phyloP scores from a whole-genome alignment of 352 stramenopile genomes.

The Pythium rishiriense region DNA sequence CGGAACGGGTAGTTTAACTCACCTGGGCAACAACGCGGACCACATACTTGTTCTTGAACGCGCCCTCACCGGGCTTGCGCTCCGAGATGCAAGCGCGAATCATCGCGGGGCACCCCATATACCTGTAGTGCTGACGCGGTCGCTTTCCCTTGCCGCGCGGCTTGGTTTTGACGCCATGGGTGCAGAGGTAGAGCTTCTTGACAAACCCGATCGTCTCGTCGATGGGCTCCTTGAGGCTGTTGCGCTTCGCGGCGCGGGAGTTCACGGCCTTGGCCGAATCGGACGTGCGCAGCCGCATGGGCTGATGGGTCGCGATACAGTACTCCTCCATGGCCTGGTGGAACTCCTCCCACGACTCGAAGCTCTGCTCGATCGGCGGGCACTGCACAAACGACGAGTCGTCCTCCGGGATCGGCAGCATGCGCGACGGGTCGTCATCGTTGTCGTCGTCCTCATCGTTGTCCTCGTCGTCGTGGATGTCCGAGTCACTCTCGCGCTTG shows the following conservation, averaged over 20 bases:
- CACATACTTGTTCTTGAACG: conserved; percentile 74
- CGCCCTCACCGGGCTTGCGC: conserved; percentile 56
- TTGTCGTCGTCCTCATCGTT: conserved; percentile 42
- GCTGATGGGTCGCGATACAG: conserved; percentile 70
- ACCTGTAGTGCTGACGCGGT: conserved; percentile 78
- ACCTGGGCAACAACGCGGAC: conserved; percentile 83
- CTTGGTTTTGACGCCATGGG: conserved; percentile 84
- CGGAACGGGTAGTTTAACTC: neutral
- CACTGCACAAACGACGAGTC: conserved; percentile 69
- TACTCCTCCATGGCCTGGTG: conserved; percentile 82
- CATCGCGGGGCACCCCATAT: conserved; percentile 84
- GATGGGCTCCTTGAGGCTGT: conserved; percentile 84
- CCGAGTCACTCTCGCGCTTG: conserved; percentile 58
- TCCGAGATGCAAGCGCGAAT: conserved; percentile 83
- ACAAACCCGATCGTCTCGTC: conserved; percentile 84
- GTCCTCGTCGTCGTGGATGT: conserved; percentile 57
- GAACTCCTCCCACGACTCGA: conserved; percentile 84
- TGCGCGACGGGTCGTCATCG: conserved; percentile 39
- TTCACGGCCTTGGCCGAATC: conserved; percentile 83
- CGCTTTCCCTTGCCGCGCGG: conserved; percentile 78
- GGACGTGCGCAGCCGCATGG: conserved; percentile 78
- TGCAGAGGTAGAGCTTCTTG: conserved; percentile 86
- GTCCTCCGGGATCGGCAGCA: conserved; percentile 56
- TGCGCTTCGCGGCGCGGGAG: conserved; percentile 73
- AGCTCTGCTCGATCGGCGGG: conserved; percentile 68